A percentile compares a stretch with the other conserved stretches of the same genome.
Conservation (phyloP, 192 early-diverging fungal species). For the Geranomyces michiganensis region DNA sequence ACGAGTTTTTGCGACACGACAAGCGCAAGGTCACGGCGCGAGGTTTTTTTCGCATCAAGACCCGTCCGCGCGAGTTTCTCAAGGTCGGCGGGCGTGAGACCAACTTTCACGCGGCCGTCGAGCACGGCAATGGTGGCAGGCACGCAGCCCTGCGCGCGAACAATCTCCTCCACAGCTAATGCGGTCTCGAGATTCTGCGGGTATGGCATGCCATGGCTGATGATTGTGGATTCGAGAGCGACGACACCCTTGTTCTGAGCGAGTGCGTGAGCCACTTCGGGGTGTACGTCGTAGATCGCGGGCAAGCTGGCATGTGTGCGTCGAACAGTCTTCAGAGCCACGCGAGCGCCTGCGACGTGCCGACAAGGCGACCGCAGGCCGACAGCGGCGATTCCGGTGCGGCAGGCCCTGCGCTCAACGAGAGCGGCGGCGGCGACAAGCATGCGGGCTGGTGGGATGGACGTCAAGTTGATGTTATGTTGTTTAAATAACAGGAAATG, state of each 20-base stretch:
- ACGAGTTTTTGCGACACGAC: constrained; percentile 66
- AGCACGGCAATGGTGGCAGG: constrained; percentile 92
- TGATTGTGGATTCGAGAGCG: constrained; percentile 93
- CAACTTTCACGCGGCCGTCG: constrained; percentile 82
- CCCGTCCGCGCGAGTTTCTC: constrained; percentile 65
- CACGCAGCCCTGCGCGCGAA: constrained; percentile 69
- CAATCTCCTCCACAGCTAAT: constrained; percentile 73
- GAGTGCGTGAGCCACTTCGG: constrained; percentile 63
- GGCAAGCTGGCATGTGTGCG: background rate
- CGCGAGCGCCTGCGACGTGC: too few species aligned
- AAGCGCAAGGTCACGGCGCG: constrained; percentile 78
- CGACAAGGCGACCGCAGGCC: too few species aligned
- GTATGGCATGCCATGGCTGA: constrained; percentile 96
- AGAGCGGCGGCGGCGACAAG: too few species aligned
- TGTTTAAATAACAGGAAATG: too few species aligned
- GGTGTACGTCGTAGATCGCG: constrained; percentile 16
- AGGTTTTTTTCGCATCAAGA: constrained; percentile 72
- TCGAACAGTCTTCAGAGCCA: too few species aligned
- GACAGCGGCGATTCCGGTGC: too few species aligned
- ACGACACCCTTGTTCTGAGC: constrained; percentile 70
- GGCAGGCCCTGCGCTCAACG: too few species aligned
- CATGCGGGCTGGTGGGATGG: too few species aligned
- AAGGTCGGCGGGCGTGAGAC: constrained; percentile 67
- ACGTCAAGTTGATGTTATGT: too few species aligned
- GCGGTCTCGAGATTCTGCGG: constrained; percentile 90